Evolutionary conservation across 768 basidiomycete genomes (phyloP).

Genomic region (Suillus luteus): DNA sequence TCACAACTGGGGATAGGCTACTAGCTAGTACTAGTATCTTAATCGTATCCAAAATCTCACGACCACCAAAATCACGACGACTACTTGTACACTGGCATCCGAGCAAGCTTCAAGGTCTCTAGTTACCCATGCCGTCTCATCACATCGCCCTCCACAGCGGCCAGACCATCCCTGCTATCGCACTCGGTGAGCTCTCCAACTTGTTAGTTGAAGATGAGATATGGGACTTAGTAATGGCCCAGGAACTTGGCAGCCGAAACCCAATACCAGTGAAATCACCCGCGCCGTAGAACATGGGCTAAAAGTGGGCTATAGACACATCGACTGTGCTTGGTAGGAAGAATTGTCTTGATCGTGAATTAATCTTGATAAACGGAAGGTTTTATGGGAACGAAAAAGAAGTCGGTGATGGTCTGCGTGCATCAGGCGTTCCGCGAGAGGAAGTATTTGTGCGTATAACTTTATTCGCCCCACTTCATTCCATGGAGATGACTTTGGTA

Average conservation of each 20-base stretch:
- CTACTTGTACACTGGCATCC: neutral
- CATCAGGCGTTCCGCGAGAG: slow-evolving; percentile 72
- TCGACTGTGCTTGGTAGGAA: slow-evolving; percentile 63
- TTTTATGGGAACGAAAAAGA: slow-evolving; percentile 77
- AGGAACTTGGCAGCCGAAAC: slow-evolving; percentile 83
- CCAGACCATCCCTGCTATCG: slow-evolving; percentile 53
- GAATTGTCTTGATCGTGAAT: neutral
- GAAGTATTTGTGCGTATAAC: slow-evolving; percentile 61
- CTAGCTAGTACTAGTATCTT: too few species aligned
- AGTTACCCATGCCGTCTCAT: slow-evolving; percentile 38
- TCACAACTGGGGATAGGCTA: too few species aligned
- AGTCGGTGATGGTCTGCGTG: slow-evolving; percentile 78
- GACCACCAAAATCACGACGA: neutral
- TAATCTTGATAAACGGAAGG: slow-evolving; percentile 33
- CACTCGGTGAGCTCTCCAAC: slow-evolving; percentile 47
- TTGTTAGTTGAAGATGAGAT: neutral
- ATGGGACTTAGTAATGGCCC: neutral
- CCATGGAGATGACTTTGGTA: slow-evolving; percentile 24
- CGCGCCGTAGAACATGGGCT: slow-evolving; percentile 74
- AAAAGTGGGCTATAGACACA: slow-evolving; percentile 76
- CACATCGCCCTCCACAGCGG: slow-evolving; percentile 64
- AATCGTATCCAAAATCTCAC: neutral
- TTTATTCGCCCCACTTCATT: neutral
- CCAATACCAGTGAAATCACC: slow-evolving; percentile 57
- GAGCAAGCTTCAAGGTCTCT: neutral